phyloP scores from a whole-genome alignment of 2,329 filamentous ascomycete species.

The Nothophaeocryptopus gaeumannii region DNA sequence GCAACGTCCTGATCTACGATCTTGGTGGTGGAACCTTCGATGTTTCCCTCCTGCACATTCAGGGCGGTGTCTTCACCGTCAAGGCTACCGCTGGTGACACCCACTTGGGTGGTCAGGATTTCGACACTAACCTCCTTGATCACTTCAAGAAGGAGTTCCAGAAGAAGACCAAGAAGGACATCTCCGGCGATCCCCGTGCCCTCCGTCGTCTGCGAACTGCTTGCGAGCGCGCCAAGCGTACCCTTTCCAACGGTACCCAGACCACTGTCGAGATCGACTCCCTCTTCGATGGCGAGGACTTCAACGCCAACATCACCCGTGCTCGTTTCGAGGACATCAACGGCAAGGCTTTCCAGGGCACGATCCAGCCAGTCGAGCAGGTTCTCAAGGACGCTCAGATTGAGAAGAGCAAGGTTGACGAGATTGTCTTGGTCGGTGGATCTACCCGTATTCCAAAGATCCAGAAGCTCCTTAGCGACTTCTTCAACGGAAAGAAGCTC shows the following conservation, averaged over 20 bases:
- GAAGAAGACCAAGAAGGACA: slow-evolving; percentile 72
- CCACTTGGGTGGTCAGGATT: slow-evolving; percentile 15
- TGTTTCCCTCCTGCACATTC: slow-evolving; percentile 98
- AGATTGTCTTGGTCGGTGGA: slow-evolving; percentile 98
- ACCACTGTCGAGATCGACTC: slow-evolving; percentile 99
- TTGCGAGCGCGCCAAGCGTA: slow-evolving; percentile 99
- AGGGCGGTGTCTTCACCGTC: slow-evolving; percentile 98
- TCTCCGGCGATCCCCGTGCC: slow-evolving; percentile 81
- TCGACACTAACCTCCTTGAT: slow-evolving; percentile 77
- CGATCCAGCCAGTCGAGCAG: slow-evolving; percentile 91
- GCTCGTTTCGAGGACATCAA: slow-evolving; percentile 99
- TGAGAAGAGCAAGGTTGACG: slow-evolving; percentile 88
- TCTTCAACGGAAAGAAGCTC: slow-evolving; percentile 99
- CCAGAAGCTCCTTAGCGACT: slow-evolving; percentile 98
- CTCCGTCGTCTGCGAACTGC: slow-evolving; percentile 94
- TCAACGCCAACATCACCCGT: slow-evolving; percentile 95
- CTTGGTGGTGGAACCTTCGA: slow-evolving; percentile 99
- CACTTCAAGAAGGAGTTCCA: slow-evolving; percentile 96
- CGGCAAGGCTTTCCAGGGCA: slow-evolving; percentile 89
- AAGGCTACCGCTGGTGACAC: slow-evolving; percentile 92
- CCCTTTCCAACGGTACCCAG: slow-evolving; percentile 93
- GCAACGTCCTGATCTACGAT: slow-evolving; percentile 99
- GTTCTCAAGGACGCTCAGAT: slow-evolving; percentile 89
- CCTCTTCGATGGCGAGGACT: slow-evolving; percentile 96
- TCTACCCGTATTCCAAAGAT: slow-evolving; percentile 98